phyloP scores from a whole-genome alignment of 176 grass and related monocot genomes.

The Raddia distichophylla region DNA sequence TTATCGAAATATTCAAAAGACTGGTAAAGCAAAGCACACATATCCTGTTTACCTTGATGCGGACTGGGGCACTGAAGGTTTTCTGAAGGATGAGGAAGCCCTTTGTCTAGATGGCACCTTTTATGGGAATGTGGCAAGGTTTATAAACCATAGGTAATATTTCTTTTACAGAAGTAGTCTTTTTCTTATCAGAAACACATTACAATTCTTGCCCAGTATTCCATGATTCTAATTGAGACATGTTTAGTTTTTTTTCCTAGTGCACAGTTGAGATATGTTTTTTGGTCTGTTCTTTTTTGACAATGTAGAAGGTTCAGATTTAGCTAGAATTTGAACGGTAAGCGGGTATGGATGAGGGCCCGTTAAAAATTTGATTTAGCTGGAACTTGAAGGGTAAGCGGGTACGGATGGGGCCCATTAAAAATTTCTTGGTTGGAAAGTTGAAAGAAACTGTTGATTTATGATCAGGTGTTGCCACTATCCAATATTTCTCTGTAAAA shows the following conservation, averaged over 20 bases:
- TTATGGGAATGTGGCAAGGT: constrained; percentile 88
- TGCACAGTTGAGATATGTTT: background rate
- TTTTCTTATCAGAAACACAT: background rate
- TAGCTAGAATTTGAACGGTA: background rate
- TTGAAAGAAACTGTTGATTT: background rate
- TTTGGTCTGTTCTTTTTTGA: constrained; percentile 22
- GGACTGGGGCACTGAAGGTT: constrained; percentile 80
- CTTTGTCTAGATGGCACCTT: constrained; percentile 88
- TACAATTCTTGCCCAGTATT: constrained; percentile 10
- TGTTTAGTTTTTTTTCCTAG: background rate
- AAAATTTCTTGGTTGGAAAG: background rate
- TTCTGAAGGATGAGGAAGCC: constrained; percentile 83
- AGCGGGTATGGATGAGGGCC: background rate
- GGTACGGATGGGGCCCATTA: background rate
- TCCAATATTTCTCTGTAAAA: background rate
- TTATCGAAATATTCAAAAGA: constrained; percentile 56
- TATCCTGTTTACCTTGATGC: constrained; percentile 79
- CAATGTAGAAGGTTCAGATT: background rate
- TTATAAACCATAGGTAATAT: constrained; percentile 94
- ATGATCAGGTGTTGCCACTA: background rate
- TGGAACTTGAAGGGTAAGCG: background rate
- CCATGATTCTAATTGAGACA: background rate
- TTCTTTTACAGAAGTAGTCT: background rate
- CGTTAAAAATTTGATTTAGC: background rate
- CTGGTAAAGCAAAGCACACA: constrained; percentile 55